Conservation (phyloP, 371 early-diverging fungal genomes). For the Batrachochytrium dendrobatidis region DNA sequence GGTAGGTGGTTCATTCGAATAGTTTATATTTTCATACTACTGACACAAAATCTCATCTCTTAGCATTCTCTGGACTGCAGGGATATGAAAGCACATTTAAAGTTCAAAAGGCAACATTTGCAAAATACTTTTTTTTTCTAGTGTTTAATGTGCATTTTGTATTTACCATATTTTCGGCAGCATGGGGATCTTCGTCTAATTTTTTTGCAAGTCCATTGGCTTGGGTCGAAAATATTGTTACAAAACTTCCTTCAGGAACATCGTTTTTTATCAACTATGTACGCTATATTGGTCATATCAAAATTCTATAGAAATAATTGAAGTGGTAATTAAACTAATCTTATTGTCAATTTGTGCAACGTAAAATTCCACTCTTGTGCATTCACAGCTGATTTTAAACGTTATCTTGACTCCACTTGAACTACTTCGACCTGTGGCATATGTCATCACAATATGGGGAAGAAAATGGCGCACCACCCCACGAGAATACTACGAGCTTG, state of each 20-base stretch:
- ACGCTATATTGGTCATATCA: not conserved
- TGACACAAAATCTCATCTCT: not conserved
- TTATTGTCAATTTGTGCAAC: not conserved
- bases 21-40: not conserved
- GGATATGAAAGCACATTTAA: not conserved
- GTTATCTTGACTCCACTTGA: conserved; percentile 28
- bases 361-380: not conserved
- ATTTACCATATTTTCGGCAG: conserved; percentile 24
- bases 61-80: not conserved
- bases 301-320: no score
- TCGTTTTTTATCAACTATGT: conserved; percentile 41
- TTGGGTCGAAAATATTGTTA: conserved; percentile 22
- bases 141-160: conserved; percentile 40
- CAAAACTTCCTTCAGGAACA: conserved; percentile 29
- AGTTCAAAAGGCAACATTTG: conserved; percentile 27
- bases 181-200: conserved; percentile 12
- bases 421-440: conserved; percentile 27
- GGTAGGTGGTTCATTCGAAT: conserved; percentile 17
- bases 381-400: conserved; percentile 26
- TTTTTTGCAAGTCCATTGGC: conserved; percentile 26
- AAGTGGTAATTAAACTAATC: no score
- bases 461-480: conserved; percentile 24
- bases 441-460: conserved; percentile 17
- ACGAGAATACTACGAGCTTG: conserved; percentile 29
- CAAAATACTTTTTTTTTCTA: conserved; percentile 38